Base-by-base conservation (phyloP, 192 early-diverging fungal genomes). In the Coemansia sp. region DNA sequence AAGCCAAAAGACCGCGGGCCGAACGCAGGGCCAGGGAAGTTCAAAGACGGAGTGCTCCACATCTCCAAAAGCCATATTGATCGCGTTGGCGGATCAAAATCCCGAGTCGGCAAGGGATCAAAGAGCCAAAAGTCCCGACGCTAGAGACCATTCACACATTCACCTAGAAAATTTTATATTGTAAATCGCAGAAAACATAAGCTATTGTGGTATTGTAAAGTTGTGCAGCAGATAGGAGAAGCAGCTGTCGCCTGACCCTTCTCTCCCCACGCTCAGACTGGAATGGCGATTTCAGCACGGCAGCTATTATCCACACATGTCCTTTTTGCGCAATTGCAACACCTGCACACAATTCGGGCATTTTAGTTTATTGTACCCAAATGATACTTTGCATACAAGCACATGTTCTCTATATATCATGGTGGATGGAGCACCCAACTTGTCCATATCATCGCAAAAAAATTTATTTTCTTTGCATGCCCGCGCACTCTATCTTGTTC, bases 11-110 rank as follows among this genome's bases (percentile, higher is more conserved):
- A 66, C 10, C 40, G 66, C 3, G 73, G 73, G 1, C 62, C 64
- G 17, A 65, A 52, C 36, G 37, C 60, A 15, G 62, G 59, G 5
- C 31, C 44, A 3, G 73, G 73, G 8, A 57, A 28, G 17, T 60
- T 62, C 40, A 76, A 66, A 46, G 66, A 69, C 50, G 73, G 73
- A 11, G 62, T 69, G 17, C 32, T 76, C 40, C 66, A 69, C 36
- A 54, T 76, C 11, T 65, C 73, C 0, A 56, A 69, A 43, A 56
- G 57, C 17, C 66, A 76, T 11, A 75, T 75, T 34, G 60, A 75
- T n/a, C 65, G 72, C 14, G 52, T 75, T 38, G 60, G 47, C 40
- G 59, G 60, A 4, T 18, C 44, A 17, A 17, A 52, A 3, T 9
- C 45, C 18, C 53, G 60, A 16, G 44, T 59, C 16, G 49, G 50